A percentile compares a stretch with the other conserved stretches of the same genome.
Evolutionary conservation across 2,329 filamentous ascomycete genomes (phyloP).

Genomic region (Talaromyces sp.): DNA sequence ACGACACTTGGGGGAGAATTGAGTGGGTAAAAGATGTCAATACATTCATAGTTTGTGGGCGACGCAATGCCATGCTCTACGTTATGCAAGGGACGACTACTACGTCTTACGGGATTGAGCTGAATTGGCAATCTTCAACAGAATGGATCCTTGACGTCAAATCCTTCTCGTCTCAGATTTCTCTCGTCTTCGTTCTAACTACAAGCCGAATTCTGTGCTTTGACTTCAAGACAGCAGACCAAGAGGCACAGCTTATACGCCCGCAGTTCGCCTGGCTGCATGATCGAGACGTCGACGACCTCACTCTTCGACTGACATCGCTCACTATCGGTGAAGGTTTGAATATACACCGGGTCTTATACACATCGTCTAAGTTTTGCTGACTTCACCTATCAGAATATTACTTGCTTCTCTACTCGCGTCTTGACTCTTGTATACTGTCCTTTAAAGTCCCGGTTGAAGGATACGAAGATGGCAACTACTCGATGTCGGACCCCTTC

Average conservation of each 20-base stretch:
- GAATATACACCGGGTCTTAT: constrained; percentile 7
- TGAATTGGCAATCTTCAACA: constrained; percentile 34
- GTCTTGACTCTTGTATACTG: constrained; percentile 32
- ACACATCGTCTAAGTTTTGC: neutral
- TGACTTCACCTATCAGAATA: constrained; percentile 28
- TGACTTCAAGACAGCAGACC: constrained; percentile 31
- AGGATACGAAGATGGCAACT: constrained; percentile 23
- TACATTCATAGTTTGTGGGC: constrained; percentile 51
- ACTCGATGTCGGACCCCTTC: constrained; percentile 31
- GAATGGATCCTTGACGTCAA: constrained; percentile 57
- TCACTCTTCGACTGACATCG: constrained; percentile 44
- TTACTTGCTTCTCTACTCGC: constrained; percentile 41
- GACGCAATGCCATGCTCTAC: constrained; percentile 42
- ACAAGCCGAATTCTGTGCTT: constrained; percentile 49
- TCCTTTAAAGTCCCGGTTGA: constrained; percentile 30
- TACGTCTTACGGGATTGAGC: constrained; percentile 31
- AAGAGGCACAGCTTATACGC: constrained; percentile 29
- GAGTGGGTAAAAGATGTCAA: constrained; percentile 39
- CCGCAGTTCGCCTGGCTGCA: constrained; percentile 51
- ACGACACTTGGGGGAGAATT: constrained; percentile 45
- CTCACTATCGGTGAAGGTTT: constrained; percentile 33
- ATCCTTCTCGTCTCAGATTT: constrained; percentile 39
- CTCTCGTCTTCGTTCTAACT: constrained; percentile 53
- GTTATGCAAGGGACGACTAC: constrained; percentile 26
- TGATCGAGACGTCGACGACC: constrained; percentile 53